Percentiles rank a stretch among this genome's conserved stretches.
These are phyloP conservation scores for Avena eriantha DNA, from an alignment of 176 grass and related monocot species.

Conservation along the genomic window DNA sequence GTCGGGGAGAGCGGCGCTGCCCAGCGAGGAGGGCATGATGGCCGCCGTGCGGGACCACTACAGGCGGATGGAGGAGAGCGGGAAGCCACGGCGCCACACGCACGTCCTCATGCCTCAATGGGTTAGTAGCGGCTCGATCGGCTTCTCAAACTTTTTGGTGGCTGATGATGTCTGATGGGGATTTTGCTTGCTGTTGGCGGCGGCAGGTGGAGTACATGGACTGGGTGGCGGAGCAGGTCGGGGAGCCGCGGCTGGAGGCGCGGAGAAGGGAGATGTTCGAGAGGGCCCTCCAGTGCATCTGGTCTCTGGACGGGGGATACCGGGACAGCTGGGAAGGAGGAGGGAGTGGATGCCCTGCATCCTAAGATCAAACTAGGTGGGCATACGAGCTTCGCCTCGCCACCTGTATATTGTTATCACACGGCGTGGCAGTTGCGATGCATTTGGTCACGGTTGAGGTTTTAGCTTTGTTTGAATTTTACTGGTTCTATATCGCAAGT, in stretches of 20 bases:
- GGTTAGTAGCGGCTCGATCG: not conserved
- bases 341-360: not conserved
- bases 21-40: conserved; percentile 49
- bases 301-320: conserved; percentile 42
- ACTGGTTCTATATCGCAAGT: no score
- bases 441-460: no score
- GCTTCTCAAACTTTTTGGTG: not conserved
- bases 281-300: conserved; percentile 17
- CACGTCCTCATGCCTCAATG: conserved; percentile 45
- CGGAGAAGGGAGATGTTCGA: conserved; percentile 37
- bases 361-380: not conserved
- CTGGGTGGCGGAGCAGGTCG: conserved; percentile 55
- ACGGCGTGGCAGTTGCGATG: no score
- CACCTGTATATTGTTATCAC: no score
- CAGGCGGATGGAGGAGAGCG: conserved; percentile 46
- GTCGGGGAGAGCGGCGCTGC: conserved; percentile 44
- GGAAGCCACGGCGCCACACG: conserved; percentile 52
- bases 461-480: no score
- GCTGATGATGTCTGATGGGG: not conserved
- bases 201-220: conserved; percentile 54
- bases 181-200: not conserved
- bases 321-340: conserved; percentile 39
- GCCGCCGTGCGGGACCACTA: conserved; percentile 41
- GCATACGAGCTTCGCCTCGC: no score
- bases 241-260: conserved; percentile 35